Evolutionary conservation across 345 rosid species (phyloP).

Genomic region (Bruguiera parviflora): DNA sequence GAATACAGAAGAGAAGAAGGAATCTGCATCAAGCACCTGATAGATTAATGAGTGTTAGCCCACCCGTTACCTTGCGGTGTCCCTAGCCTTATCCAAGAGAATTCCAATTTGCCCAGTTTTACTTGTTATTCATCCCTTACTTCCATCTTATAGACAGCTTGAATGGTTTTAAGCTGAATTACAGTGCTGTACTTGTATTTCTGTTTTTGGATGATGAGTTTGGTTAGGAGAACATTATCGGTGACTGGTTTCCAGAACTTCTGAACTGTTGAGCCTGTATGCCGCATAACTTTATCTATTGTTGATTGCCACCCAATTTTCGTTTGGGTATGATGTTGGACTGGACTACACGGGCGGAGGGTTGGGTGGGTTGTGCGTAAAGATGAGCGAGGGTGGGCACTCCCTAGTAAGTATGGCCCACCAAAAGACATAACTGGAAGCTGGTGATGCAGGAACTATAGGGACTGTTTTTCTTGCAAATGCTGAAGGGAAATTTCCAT

Average conservation of each 20-base stretch:
- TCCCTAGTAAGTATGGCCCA: no score
- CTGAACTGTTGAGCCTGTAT: no score
- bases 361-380: no score
- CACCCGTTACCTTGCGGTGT: neutral
- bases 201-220: slow-evolving; percentile 12
- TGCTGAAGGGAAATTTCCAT: no score
- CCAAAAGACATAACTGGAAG: no score
- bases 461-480: no score
- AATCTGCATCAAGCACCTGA: slow-evolving; percentile 15
- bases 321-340: no score
- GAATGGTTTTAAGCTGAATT: slow-evolving; percentile 2
- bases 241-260: neutral
- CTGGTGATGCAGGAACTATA: no score
- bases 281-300: no score
- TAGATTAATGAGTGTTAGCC: neutral
- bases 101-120: neutral
- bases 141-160: slow-evolving; percentile 1
- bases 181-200: slow-evolving; percentile 10
- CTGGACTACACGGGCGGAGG: no score
- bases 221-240: neutral
- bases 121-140: neutral
- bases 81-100: neutral
- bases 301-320: no score
- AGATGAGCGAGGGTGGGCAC: no score
- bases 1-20: slow-evolving; percentile 11